Evolutionary conservation across 2,329 filamentous ascomycete genomes (phyloP), one percentile per base, ranked within the genome.

Genomic region (Tothia fuscella): DNA sequence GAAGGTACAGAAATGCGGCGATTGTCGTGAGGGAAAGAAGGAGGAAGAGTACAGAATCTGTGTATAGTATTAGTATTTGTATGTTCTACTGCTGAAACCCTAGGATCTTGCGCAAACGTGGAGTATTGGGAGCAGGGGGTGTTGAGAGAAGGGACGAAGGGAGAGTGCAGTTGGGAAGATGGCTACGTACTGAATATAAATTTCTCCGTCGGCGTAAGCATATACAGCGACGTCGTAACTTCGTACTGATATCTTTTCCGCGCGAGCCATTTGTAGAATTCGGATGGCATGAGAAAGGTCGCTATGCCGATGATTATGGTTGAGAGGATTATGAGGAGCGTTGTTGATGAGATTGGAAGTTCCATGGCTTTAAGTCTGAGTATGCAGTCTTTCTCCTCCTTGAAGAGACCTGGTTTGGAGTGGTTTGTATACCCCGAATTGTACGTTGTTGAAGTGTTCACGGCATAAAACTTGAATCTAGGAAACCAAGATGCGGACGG

Each of bases 191-290:
- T 96, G 66, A 96, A 93, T 54, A 94, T 80, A 64, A 94, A 89
- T 63, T 94, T 94, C 70, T 98, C 91, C 40, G 82, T 87, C 1
- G 87, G 82, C 28, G 88, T 95, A 53, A 95, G 81, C 83, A 98
- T 96, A 72, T 98, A 96, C 20, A 96, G 75, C 47, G 83, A 82
- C 64, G 93, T 91, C 10, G 89, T 95, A 60, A 96, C 89, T 67
- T 98, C 91, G 60, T 96, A 87, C 70, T 96, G 91, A 70, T 96
- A 95, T 60, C 88, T 80, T 73, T 98, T 98, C 63, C 88, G 76
- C 63, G 87, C 80, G 51, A 96, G 72, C 86, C 88, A 95, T 61
- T 80, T 79, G 50, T 84, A 74, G 53, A 93, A 58, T 24, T 64
- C 63, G 20, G 68, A 66, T 9, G 73, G 62, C 46, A 65, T 66